A percentile compares a stretch with the other conserved stretches of the same genome.
phyloP scores from a whole-genome alignment of 108 stramenopile species.

The Cyclostephanos invisitatus region DNA sequence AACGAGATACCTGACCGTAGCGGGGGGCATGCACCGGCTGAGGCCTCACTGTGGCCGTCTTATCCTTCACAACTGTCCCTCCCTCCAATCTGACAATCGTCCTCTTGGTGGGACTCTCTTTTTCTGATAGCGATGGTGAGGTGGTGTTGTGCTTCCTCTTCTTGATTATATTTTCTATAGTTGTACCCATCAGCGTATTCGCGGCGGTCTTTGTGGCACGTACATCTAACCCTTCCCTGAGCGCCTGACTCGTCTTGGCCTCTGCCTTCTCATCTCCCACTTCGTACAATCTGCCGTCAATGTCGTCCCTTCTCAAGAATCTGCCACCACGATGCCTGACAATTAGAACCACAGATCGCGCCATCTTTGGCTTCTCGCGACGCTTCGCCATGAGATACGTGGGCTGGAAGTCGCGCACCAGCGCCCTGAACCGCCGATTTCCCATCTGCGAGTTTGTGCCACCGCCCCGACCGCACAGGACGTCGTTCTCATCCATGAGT shows the following conservation, averaged over 20 bases:
- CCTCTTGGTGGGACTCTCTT: not conserved
- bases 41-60: not conserved
- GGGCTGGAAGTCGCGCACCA: constrained; percentile 86
- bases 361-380: constrained; percentile 85
- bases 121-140: not conserved
- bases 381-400: constrained; percentile 82
- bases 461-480: constrained; percentile 83
- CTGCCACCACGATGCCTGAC: constrained; percentile 81
- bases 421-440: constrained; percentile 79
- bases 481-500: constrained; percentile 73
- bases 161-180: constrained; percentile 26
- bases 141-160: constrained; percentile 5
- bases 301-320: constrained; percentile 81
- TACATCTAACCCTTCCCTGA: constrained; percentile 86
- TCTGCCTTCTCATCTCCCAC: constrained; percentile 89
- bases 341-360: constrained; percentile 81
- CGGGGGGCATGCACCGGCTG: not conserved
- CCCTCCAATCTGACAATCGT: not conserved
- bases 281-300: constrained; percentile 73
- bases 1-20: not conserved
- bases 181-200: constrained; percentile 40
- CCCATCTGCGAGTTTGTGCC: constrained; percentile 90
- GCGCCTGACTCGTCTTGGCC: constrained; percentile 87
- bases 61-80: not conserved
- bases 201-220: constrained; percentile 74